Evolutionary conservation across 139 green algal species (phyloP).

Genomic region (Trebouxia sp.): DNA sequence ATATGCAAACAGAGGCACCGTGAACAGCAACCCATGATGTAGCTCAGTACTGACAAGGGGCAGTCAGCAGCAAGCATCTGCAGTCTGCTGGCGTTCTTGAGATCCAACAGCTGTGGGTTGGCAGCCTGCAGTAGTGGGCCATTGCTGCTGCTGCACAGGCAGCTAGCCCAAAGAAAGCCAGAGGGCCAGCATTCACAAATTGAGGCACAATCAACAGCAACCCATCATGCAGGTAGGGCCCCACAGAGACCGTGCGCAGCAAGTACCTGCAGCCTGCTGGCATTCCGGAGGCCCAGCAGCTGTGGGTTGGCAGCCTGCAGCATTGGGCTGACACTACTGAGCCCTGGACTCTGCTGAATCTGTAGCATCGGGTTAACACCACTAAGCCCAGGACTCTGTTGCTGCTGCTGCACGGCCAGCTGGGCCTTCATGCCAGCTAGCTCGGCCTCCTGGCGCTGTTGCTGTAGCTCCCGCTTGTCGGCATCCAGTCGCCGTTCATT

Average conservation of each 20-base stretch:
- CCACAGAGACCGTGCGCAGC: no score
- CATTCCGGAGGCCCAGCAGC: not conserved
- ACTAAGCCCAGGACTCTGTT: not conserved
- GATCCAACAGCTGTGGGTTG: not conserved
- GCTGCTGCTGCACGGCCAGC: conserved; percentile 19
- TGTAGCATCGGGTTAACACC: not conserved
- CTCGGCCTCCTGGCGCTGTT: conserved; percentile 20
- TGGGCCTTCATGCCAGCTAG: not conserved
- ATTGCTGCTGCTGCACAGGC: conserved; percentile 20
- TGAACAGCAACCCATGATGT: no score
- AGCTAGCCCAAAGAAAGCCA: no score
- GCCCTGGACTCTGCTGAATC: not conserved
- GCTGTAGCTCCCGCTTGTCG: not conserved
- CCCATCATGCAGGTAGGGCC: no score
- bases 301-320: conserved; percentile 1
- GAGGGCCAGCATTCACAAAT: no score
- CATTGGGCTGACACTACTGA: not conserved
- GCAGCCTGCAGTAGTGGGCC: not conserved
- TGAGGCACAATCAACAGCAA: no score
- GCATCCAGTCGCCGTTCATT: conserved; percentile 4
- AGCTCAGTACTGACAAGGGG: no score
- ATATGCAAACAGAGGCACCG: no score
- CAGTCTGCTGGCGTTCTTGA: not conserved
- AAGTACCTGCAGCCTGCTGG: conserved; percentile 1
- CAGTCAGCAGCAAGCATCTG: no score